phyloP scores from a whole-genome alignment of 352 stramenopile genomes.

The Phytopythium ostracodes region DNA sequence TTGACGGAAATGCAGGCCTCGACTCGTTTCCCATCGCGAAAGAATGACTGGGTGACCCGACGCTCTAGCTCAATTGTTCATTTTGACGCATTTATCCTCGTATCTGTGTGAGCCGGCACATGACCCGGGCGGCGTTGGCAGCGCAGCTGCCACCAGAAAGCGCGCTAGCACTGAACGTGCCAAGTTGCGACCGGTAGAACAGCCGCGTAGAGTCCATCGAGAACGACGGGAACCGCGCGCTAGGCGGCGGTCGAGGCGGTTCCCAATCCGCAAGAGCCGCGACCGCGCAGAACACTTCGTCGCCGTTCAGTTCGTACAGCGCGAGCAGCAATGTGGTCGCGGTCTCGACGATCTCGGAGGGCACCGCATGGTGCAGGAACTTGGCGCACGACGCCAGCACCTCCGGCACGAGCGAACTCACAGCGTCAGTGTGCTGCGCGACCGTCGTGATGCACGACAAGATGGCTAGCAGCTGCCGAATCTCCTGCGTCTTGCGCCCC shows the following conservation, averaged over 20 bases:
- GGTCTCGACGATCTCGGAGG: constrained; percentile 28
- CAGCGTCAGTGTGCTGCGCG: constrained; percentile 29
- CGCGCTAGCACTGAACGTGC: not conserved
- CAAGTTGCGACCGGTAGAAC: constrained; percentile 24
- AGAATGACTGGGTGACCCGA: not conserved
- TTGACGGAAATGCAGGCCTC: not conserved
- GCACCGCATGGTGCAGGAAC: constrained; percentile 37
- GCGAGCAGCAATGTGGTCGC: constrained; percentile 38
- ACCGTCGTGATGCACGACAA: constrained; percentile 54
- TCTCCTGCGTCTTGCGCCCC: constrained; percentile 51
- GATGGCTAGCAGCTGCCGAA: constrained; percentile 49
- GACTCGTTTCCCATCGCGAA: not conserved
- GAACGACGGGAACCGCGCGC: constrained; percentile 31
- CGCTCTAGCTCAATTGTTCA: too few species aligned
- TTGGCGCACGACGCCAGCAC: constrained; percentile 36
- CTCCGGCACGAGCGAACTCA: constrained; percentile 59
- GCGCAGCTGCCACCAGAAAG: not conserved
- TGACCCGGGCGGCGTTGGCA: not conserved
- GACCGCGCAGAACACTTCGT: constrained; percentile 67
- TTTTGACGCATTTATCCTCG: not conserved
- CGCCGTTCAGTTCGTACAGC: constrained; percentile 52
- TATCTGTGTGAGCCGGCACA: not conserved
- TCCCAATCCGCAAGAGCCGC: constrained; percentile 48
- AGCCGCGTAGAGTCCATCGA: constrained; percentile 17
- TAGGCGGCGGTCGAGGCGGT: constrained; percentile 35